Percentiles rank a stretch among this genome's conserved stretches.
phyloP scores from a whole-genome alignment of 75 land plant genomes.

The Selaginella tamariscina region DNA sequence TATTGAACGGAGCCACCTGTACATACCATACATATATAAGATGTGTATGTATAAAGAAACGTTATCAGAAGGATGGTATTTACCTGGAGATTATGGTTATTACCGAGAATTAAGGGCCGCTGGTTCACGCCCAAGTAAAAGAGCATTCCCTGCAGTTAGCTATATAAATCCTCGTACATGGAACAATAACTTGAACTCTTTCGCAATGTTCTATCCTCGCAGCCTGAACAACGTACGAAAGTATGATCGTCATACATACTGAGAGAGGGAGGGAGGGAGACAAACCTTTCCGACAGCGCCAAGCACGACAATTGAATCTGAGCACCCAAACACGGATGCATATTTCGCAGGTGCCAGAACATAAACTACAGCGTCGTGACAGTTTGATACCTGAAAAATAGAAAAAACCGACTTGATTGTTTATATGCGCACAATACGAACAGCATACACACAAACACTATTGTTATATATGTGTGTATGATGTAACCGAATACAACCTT shows the following conservation, averaged over 20 bases:
- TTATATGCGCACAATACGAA: too few relatives aligned
- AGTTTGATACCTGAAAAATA: constrained; percentile 68
- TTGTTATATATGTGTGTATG: not conserved
- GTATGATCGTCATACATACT: too few relatives aligned
- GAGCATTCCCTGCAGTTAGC: constrained; percentile 95
- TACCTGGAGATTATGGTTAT: constrained; percentile 89
- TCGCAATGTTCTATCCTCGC: constrained; percentile 94
- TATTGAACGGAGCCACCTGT: constrained; percentile 93
- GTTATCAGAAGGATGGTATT: not conserved
- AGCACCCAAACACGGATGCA: constrained; percentile 87
- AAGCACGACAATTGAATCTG: constrained; percentile 88
- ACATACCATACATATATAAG: not conserved
- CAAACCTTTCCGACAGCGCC: constrained; percentile 99
- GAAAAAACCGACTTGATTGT: too few relatives aligned
- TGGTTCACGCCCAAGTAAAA: constrained; percentile 87
- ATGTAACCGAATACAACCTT: constrained; percentile 37
- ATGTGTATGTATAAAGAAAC: not conserved
- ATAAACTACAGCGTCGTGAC: constrained; percentile 91
- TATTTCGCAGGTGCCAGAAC: constrained; percentile 79
- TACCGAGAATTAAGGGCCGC: constrained; percentile 74
- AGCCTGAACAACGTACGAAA: too few relatives aligned
- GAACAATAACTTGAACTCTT: constrained; percentile 78
- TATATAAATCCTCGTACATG: constrained; percentile 61
- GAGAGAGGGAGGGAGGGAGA: too few relatives aligned
- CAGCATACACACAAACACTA: too few relatives aligned